Evolutionary conservation across 1,284 basidiomycete genomes (phyloP).

Genomic region (Leccinum angustisporum): DNA sequence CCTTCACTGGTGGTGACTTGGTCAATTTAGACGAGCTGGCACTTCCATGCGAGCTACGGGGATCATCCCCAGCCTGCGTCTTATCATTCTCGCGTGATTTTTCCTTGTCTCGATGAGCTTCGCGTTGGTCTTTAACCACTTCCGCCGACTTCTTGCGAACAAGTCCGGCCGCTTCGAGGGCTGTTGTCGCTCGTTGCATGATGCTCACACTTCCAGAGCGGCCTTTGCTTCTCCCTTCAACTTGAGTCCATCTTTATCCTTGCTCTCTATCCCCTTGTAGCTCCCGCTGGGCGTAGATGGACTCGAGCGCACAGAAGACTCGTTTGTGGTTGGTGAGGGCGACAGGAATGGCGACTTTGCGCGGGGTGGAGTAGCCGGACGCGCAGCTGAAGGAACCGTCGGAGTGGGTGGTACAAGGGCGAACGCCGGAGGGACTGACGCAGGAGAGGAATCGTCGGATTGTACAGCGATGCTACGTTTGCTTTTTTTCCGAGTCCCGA

Average conservation of each 20-base stretch:
- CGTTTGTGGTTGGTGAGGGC: conserved; percentile 57
- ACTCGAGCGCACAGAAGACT: conserved; percentile 52
- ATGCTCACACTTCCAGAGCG: conserved; percentile 88
- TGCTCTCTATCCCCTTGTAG: conserved; percentile 40
- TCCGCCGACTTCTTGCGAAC: conserved; percentile 80
- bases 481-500: conserved; percentile 23
- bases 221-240: conserved; percentile 52
- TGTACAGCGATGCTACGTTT: conserved; percentile 29
- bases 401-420: conserved; percentile 75
- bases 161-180: conserved; percentile 76
- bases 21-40: conserved; percentile 54
- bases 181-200: conserved; percentile 90
- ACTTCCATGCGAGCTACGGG: conserved; percentile 62
- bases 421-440: conserved; percentile 65
- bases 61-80: conserved; percentile 51
- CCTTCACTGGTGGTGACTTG: conserved; percentile 65
- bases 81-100: conserved; percentile 44
- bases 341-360: conserved; percentile 59
- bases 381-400: conserved; percentile 44
- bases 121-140: conserved; percentile 60
- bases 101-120: conserved; percentile 43
- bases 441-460: conserved; percentile 39
- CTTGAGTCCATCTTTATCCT: conserved; percentile 49
- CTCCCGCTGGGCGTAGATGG: conserved; percentile 66
- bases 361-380: conserved; percentile 53